phyloP scores from a whole-genome alignment of 176 grass and related monocot species.

The Avena insularis region DNA sequence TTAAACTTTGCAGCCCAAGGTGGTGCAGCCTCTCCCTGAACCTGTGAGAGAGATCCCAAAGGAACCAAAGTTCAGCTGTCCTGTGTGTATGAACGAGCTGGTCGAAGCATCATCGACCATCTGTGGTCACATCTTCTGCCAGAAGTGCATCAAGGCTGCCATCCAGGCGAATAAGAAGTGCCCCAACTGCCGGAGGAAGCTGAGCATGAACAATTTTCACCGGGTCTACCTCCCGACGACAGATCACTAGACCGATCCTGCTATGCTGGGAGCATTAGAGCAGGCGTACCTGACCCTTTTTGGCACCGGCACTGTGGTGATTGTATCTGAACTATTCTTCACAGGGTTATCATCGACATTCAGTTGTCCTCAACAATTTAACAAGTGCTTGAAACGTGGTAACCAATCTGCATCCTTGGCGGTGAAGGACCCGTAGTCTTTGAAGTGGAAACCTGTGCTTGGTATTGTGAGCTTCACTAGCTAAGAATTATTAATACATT shows the following conservation, averaged over 20 bases:
- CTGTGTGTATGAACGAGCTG: conserved; percentile 73
- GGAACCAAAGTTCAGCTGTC: conserved; percentile 79
- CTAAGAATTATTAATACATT: not conserved
- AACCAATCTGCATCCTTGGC: conserved; percentile 19
- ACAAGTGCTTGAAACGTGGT: conserved; percentile 41
- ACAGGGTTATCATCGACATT: conserved; percentile 39
- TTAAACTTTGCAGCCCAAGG: conserved; percentile 31
- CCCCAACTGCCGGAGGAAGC: conserved; percentile 79
- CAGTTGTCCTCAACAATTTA: conserved; percentile 32
- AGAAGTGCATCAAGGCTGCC: conserved; percentile 63
- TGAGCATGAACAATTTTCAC: conserved; percentile 61
- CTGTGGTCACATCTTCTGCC: conserved; percentile 96
- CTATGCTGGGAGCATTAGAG: conserved; percentile 19
- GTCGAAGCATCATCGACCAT: conserved; percentile 71
- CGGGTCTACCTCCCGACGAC: conserved; percentile 78
- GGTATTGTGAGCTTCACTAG: not conserved
- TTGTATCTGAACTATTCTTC: conserved; percentile 38
- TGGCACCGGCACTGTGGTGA: conserved; percentile 29
- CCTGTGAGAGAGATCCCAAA: conserved; percentile 49
- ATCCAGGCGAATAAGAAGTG: conserved; percentile 77
- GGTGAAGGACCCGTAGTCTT: conserved; percentile 10
- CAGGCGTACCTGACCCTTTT: conserved; percentile 28
- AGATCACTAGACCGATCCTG: conserved; percentile 39
- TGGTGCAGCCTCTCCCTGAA: conserved; percentile 37
- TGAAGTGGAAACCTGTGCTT: conserved; percentile 6